phyloP scores from a whole-genome alignment of 108 stramenopile genomes.

The Cylindrotheca fusiformis region DNA sequence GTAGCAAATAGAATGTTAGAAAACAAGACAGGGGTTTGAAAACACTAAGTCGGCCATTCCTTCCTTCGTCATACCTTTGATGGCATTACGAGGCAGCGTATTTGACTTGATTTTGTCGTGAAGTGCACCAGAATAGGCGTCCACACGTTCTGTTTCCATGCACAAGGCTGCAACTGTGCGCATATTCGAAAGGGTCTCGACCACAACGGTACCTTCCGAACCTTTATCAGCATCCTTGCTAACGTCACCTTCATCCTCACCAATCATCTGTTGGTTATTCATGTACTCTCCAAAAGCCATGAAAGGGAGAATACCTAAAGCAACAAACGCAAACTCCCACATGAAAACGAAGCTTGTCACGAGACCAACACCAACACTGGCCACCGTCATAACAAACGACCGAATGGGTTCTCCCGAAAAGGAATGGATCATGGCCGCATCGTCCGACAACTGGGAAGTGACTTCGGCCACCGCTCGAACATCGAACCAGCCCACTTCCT shows the following conservation, averaged over 20 bases:
- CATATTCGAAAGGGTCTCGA: conserved; percentile 59
- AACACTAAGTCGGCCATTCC: too few relatives aligned
- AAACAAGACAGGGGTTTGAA: background rate
- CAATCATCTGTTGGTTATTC: conserved; percentile 72
- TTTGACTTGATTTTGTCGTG: conserved; percentile 15
- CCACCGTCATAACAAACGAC: conserved; percentile 40
- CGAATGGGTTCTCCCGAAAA: conserved; percentile 71
- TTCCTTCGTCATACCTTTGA: too few relatives aligned
- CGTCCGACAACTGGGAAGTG: conserved; percentile 65
- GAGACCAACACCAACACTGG: conserved; percentile 57
- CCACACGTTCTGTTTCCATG: conserved; percentile 34
- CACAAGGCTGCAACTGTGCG: conserved; percentile 58
- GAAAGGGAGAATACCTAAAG: conserved; percentile 55
- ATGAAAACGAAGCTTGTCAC: conserved; percentile 54
- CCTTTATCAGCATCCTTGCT: conserved; percentile 30
- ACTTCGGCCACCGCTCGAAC: conserved; percentile 41
- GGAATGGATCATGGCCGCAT: conserved; percentile 60
- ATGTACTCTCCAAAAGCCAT: conserved; percentile 64
- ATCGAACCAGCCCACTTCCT: conserved; percentile 59
- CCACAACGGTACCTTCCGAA: conserved; percentile 57
- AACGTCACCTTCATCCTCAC: conserved; percentile 46
- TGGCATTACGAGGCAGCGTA: conserved; percentile 20
- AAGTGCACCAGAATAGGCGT: conserved; percentile 35
- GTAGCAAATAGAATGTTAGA: too few relatives aligned
- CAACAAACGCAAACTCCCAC: conserved; percentile 56